phyloP scores from a whole-genome alignment of 805 yeast species.

The Scheffersomyces ergatensis region DNA sequence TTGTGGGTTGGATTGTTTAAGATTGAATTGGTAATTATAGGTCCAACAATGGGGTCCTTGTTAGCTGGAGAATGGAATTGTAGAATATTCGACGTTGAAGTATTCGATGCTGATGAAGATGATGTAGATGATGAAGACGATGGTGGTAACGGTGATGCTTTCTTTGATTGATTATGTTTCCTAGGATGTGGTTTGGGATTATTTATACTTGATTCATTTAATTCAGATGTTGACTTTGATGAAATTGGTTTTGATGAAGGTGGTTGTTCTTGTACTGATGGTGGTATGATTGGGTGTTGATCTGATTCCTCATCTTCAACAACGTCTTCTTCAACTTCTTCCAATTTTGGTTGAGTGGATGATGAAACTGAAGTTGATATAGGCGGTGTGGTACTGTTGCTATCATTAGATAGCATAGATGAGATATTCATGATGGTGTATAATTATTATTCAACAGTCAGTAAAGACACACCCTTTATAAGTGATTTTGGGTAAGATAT shows the following conservation, averaged over 20 bases:
- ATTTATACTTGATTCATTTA: not conserved
- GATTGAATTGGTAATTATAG: too few relatives aligned
- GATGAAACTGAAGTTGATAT: not conserved
- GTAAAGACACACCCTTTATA: too few relatives aligned
- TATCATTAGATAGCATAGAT: constrained; percentile 31
- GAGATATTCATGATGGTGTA: constrained; percentile 30
- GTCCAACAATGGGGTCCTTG: too few relatives aligned
- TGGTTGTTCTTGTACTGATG: not conserved
- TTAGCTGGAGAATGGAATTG: not conserved
- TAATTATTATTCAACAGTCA: too few relatives aligned
- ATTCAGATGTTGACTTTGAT: too few relatives aligned
- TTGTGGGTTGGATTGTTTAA: too few relatives aligned
- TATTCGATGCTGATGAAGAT: not conserved
- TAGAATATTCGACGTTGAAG: not conserved
- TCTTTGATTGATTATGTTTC: not conserved
- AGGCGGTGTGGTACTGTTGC: constrained; percentile 9
- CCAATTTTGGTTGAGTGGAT: not conserved
- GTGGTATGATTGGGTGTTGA: constrained; percentile 1
- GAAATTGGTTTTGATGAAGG: not conserved
- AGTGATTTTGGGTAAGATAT: too few relatives aligned
- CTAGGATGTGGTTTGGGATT: not conserved
- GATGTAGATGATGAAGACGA: not conserved
- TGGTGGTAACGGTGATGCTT: not conserved
- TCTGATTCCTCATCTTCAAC: too few relatives aligned
- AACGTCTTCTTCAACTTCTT: too few relatives aligned